Conservation (phyloP, 768 basidiomycete genomes). For the Asterophora lycoperdoides region DNA sequence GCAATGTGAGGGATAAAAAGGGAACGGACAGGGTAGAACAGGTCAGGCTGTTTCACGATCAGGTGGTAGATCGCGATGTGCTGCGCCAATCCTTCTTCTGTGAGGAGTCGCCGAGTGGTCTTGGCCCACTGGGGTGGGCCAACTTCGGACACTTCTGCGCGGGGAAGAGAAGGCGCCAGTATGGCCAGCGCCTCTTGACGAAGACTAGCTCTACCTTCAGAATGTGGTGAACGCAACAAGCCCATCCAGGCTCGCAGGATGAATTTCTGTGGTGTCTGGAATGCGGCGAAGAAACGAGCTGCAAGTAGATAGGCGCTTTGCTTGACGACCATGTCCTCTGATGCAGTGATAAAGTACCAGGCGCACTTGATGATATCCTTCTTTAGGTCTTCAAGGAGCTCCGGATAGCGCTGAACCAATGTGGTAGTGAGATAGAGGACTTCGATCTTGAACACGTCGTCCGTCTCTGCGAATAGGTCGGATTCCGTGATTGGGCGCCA, state of each 20-base stretch:
- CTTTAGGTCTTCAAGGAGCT: conserved; percentile 74
- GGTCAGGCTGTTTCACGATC: conserved; percentile 82
- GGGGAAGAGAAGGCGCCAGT: conserved; percentile 76
- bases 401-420: conserved; percentile 78
- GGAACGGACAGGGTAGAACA: conserved; percentile 91
- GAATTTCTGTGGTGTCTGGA: conserved; percentile 88
- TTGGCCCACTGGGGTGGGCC: conserved; percentile 80
- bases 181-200: conserved; percentile 83
- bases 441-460: conserved; percentile 89
- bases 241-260: conserved; percentile 88
- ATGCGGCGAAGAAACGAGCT: conserved; percentile 87
- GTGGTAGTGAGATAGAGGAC: conserved; percentile 85
- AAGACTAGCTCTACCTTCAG: conserved; percentile 71
- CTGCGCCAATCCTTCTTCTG: conserved; percentile 80
- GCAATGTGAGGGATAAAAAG: conserved; percentile 94
- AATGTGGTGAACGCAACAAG: conserved; percentile 69
- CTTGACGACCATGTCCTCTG: conserved; percentile 87
- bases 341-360: conserved; percentile 76
- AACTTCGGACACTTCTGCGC: conserved; percentile 49
- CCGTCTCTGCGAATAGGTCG: conserved; percentile 48
- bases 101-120: conserved; percentile 76
- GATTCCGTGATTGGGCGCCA: conserved; percentile 76
- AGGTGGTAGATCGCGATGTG: conserved; percentile 84
- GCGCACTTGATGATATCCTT: conserved; percentile 94
- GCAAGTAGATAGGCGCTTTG: conserved; percentile 89